Base-by-base conservation (phyloP, 495 filamentous ascomycete genomes). In the Xanthoparmelia taractica region DNA sequence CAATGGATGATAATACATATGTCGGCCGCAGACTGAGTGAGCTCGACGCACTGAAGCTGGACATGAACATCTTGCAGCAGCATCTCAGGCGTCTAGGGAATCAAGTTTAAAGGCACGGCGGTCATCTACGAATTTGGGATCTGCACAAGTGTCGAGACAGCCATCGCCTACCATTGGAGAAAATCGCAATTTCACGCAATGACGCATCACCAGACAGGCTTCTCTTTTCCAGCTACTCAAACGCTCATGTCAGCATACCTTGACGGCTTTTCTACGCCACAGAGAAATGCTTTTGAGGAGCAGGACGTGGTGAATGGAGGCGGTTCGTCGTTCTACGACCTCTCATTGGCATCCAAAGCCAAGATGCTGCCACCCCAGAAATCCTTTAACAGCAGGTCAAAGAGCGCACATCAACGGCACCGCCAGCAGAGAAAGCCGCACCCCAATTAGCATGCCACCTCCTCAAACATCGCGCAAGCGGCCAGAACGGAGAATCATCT, bases 31-130 rank as follows among this genome's bases (percentile, higher is more conserved):
- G 58, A 11, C 38, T 55, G 20, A 40, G 40, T 45, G 63, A 64
- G 45, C 11, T 64, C 4, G 63, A 64, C 38, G 36, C 56, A 31
- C 43, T 64, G 20, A 64, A 64, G 33, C 33, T 64, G 34, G 63
- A 64, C n/a, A 59, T 60, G n/a, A 60, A 64, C 10, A 55, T 64
- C 45, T 60, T 64, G 57, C 57, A 64, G 45, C 63, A 55, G 50
- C 63, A 57, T 17, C 17, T 64, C 23, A 64, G 60, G 57, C 63
- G 47, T 38, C 23, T 60, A 11, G 63, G 38, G 63, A 45, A 34
- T 57, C 31, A 18, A 60, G 23, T 0, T 25, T 37, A 31, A 63
- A 4, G 5, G 55, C 17, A 17, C 20, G 50, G 23, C 31, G 8
- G 2, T 34, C 50, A 5, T n/a, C 31, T 33, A 29, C 17, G 20